phyloP scores from a whole-genome alignment of 345 rosid species.

The Orychophragmus violaceus region DNA sequence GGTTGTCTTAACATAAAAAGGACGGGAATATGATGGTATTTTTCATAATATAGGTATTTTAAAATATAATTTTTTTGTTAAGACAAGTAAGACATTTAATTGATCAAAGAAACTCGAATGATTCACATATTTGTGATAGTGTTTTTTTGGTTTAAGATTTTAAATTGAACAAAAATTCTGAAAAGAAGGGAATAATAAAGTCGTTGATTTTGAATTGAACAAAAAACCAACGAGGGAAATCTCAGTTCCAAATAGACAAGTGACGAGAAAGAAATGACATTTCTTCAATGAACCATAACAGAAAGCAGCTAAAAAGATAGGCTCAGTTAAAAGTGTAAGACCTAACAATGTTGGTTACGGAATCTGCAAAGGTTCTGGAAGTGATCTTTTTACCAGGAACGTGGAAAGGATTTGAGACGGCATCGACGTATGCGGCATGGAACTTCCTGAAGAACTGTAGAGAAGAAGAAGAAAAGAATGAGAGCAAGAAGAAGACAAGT shows the following conservation, averaged over 20 bases:
- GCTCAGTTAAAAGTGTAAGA: slow-evolving; percentile 62
- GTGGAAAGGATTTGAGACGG: slow-evolving; percentile 84
- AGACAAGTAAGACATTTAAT: too few species aligned
- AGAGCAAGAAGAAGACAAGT: neutral
- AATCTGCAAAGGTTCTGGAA: slow-evolving; percentile 63
- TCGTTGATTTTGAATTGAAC: neutral
- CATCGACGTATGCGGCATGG: slow-evolving; percentile 83
- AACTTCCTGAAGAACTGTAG: slow-evolving; percentile 68
- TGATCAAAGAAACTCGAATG: too few species aligned
- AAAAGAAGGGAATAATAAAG: neutral
- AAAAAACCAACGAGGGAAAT: neutral
- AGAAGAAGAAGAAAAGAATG: neutral
- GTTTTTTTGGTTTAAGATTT: too few species aligned
- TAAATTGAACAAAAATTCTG: too few species aligned
- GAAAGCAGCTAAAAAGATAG: neutral
- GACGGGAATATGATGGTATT: too few species aligned
- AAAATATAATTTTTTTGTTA: too few species aligned
- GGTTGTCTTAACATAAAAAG: too few species aligned
- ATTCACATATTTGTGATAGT: too few species aligned
- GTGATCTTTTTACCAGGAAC: slow-evolving; percentile 85
- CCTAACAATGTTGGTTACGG: slow-evolving; percentile 66
- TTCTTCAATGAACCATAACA: neutral
- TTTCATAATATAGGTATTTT: too few species aligned
- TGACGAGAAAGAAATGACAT: neutral
- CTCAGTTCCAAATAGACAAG: neutral